Conservation (phyloP, 139 green algal genomes). For the Klebsormidium nitens region DNA sequence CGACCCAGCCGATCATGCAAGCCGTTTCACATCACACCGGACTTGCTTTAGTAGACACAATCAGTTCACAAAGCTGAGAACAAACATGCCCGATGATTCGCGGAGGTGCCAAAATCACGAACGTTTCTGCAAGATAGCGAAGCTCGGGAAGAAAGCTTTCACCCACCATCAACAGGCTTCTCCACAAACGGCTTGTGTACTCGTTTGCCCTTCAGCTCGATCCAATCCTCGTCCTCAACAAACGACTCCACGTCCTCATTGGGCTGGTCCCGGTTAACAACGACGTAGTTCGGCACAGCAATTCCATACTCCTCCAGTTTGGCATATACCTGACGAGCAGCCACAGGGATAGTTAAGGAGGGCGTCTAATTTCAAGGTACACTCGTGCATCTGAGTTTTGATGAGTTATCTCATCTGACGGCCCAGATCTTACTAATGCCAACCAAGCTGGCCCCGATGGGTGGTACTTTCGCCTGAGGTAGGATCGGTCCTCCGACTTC, state of each 20-base stretch:
- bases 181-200: constrained; percentile 99
- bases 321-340: too few relatives aligned
- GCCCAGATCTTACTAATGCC: too few relatives aligned
- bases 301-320: constrained; percentile 67
- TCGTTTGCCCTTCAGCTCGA: constrained; percentile 62
- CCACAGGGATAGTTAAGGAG: neutral
- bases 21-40: neutral
- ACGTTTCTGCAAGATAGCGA: too few relatives aligned
- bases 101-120: too few relatives aligned
- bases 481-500: constrained; percentile 11
- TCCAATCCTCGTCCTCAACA: constrained; percentile 86
- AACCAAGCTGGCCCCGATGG: neutral
- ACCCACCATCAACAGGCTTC: constrained; percentile 73
- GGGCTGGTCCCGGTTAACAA: constrained; percentile 68
- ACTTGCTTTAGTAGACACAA: neutral
- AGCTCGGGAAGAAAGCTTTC: neutral
- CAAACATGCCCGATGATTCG: neutral
- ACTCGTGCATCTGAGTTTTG: neutral
- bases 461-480: neutral
- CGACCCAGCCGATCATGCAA: neutral
- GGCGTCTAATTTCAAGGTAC: neutral
- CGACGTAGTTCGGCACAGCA: constrained; percentile 78
- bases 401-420: constrained; percentile 2
- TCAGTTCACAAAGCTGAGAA: neutral
- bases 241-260: constrained; percentile 13